phyloP scores from a whole-genome alignment of 2,329 filamentous ascomycete species.

The Pestalotiopsis sp. region DNA sequence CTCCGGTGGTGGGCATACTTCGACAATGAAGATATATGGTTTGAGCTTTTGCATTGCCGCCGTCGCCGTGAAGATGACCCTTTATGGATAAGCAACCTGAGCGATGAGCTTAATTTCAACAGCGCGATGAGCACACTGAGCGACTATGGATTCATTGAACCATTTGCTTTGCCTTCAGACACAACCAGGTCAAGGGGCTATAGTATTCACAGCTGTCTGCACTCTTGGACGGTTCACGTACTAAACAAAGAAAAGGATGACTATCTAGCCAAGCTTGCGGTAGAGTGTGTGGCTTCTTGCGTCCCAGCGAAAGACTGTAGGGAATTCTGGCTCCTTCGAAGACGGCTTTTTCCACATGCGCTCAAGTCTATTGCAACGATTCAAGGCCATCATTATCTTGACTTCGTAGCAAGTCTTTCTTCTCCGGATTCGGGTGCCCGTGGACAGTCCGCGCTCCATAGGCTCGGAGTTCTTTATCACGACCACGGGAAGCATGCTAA shows the following conservation, averaged over 20 bases:
- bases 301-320: constrained; percentile 14
- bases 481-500: constrained; percentile 18
- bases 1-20: constrained; percentile 4
- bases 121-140: constrained; percentile 12
- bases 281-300: constrained; percentile 19
- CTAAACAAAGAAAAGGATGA: constrained; percentile 20
- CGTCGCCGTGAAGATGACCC: neutral
- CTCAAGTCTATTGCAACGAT: constrained; percentile 12
- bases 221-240: constrained; percentile 21
- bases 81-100: constrained; percentile 9
- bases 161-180: neutral
- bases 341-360: constrained; percentile 22
- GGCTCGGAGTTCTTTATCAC: too few relatives aligned
- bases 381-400: constrained; percentile 12
- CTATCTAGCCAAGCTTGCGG: constrained; percentile 15
- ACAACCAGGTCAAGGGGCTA: constrained; percentile 7
- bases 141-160: constrained; percentile 16
- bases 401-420: too few relatives aligned
- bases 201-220: constrained; percentile 33
- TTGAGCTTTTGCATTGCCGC: constrained; percentile 13
- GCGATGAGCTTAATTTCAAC: constrained; percentile 16
- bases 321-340: constrained; percentile 21
- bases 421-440: too few relatives aligned
- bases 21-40: constrained; percentile 21
- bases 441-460: too few relatives aligned